phyloP scores from a whole-genome alignment of 2,329 filamentous ascomycete genomes.

The Fusarium avenaceum region DNA sequence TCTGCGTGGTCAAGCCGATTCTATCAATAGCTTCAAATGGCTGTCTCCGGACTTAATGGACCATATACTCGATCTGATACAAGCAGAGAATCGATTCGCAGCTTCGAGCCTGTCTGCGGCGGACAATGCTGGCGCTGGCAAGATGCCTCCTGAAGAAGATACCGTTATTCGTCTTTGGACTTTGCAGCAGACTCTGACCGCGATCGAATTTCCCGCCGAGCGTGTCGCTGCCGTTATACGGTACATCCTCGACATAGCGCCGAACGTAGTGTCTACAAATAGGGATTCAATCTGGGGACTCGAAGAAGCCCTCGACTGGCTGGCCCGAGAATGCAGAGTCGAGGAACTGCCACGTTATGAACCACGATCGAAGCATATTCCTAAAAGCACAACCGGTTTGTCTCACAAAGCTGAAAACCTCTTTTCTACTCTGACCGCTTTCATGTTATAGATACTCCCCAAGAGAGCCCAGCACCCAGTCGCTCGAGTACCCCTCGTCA shows the following conservation, averaged over 20 bases:
- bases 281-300: slow-evolving; percentile 85
- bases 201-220: slow-evolving; percentile 75
- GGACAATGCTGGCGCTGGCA: slow-evolving; percentile 61
- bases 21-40: slow-evolving; percentile 81
- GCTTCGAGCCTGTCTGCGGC: slow-evolving; percentile 62
- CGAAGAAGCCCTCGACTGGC: slow-evolving; percentile 89
- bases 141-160: slow-evolving; percentile 79
- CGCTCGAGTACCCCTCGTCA: slow-evolving; percentile 64
- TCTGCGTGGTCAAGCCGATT: slow-evolving; percentile 82
- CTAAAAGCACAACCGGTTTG: slow-evolving; percentile 56
- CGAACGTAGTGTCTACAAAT: slow-evolving; percentile 67
- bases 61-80: slow-evolving; percentile 79
- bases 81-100: slow-evolving; percentile 72
- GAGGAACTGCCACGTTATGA: slow-evolving; percentile 82
- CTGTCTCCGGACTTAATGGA: slow-evolving; percentile 83
- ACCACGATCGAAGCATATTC: slow-evolving; percentile 51
- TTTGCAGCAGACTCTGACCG: slow-evolving; percentile 78
- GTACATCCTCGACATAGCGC: slow-evolving; percentile 75
- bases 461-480: slow-evolving; percentile 64
- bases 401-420: neutral
- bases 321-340: slow-evolving; percentile 80
- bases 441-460: slow-evolving; percentile 59
- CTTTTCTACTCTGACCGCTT: slow-evolving; percentile 22
- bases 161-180: slow-evolving; percentile 86
- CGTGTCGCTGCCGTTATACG: slow-evolving; percentile 75